Evolutionary conservation across 2,329 filamentous ascomycete species (phyloP).

Genomic region (Kalaharituber pfeilii): DNA sequence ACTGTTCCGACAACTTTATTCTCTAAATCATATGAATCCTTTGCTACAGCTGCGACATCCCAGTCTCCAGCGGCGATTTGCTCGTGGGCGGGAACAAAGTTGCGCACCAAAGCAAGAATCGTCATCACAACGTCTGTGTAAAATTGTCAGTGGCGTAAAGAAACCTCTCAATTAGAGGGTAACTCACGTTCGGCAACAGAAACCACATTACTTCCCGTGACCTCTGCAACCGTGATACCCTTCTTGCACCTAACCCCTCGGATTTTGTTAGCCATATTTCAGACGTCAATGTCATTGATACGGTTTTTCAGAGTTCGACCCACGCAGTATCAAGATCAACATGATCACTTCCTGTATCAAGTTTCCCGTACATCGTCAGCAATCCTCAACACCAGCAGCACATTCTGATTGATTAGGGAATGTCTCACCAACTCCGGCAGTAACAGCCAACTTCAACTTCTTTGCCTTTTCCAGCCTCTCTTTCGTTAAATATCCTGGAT

Average conservation of each 20-base stretch:
- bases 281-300: too few species aligned
- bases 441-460: constrained; percentile 95
- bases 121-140: constrained; percentile 75
- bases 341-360: constrained; percentile 55
- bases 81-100: constrained; percentile 97
- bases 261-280: background rate
- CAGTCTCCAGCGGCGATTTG: constrained; percentile 76
- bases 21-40: constrained; percentile 97
- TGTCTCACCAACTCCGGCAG: constrained; percentile 65
- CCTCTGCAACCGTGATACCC: constrained; percentile 90
- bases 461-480: constrained; percentile 95
- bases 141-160: background rate
- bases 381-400: background rate
- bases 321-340: constrained; percentile 80
- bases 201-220: constrained; percentile 95
- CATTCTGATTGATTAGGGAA: background rate
- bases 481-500: constrained; percentile 91
- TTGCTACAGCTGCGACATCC: constrained; percentile 88
- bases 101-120: constrained; percentile 85
- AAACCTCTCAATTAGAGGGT: background rate
- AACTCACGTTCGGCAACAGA: constrained; percentile 68
- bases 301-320: constrained; percentile 11
- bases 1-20: constrained; percentile 96
- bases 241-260: constrained; percentile 30
- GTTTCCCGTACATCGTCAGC: too few species aligned